Conservation (phyloP, 1,139 yeast species). For the Pichia terricola region DNA sequence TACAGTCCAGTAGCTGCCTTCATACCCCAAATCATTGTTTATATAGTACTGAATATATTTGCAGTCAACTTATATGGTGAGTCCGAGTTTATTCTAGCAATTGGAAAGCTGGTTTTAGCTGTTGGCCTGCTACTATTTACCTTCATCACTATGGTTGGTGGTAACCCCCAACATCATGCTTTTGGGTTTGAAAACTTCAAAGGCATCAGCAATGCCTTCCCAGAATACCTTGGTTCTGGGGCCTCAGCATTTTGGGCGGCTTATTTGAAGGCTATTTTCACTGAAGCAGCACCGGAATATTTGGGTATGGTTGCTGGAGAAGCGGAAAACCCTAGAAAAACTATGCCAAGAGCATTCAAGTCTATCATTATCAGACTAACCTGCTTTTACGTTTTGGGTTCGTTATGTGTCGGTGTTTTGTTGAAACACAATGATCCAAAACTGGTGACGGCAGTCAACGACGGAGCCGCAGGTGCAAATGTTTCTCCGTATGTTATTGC, state of each 20-base stretch:
- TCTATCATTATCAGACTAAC: conserved; percentile 21
- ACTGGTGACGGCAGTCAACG: conserved; percentile 11
- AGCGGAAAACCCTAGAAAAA: conserved; percentile 37
- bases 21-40: conserved; percentile 29
- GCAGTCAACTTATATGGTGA: conserved; percentile 46
- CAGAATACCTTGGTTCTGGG: conserved; percentile 31
- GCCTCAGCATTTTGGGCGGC: conserved; percentile 53
- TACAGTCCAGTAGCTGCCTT: conserved; percentile 40
- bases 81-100: conserved; percentile 52
- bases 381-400: conserved; percentile 29
- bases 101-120: conserved; percentile 47
- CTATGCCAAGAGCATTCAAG: conserved; percentile 40
- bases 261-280: conserved; percentile 43
- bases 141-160: conserved; percentile 42
- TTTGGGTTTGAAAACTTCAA: conserved; percentile 55
- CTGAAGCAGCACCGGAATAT: conserved; percentile 46
- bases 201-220: conserved; percentile 50
- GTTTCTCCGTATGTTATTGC: conserved; percentile 23
- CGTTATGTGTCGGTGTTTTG: conserved; percentile 18
- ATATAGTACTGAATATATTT: conserved; percentile 30
- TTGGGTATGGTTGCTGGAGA: conserved; percentile 48
- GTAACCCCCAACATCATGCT: conserved; percentile 49
- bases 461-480: conserved; percentile 21
- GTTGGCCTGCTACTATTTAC: conserved; percentile 39
- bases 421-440: conserved; percentile 16